Percentiles rank a stretch among this genome's conserved stretches.
phyloP scores from a whole-genome alignment of 352 stramenopile genomes.

The Pythium graminicola region DNA sequence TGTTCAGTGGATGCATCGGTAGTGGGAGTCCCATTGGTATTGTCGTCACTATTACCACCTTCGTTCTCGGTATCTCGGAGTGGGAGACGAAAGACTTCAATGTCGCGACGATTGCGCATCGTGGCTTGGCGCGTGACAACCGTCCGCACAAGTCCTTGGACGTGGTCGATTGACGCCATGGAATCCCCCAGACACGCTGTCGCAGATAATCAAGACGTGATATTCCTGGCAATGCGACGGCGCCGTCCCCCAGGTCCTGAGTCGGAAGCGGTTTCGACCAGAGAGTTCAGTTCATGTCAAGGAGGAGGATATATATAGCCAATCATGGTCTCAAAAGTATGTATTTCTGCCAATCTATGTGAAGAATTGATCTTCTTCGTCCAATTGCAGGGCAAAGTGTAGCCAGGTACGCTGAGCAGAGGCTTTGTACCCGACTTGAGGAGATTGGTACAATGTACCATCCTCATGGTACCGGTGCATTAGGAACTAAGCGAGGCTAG shows the following conservation, averaged over 20 bases:
- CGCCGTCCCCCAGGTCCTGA: too few relatives aligned
- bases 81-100: constrained; percentile 64
- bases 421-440: too few relatives aligned
- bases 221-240: neutral
- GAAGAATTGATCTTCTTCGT: neutral
- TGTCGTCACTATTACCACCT: constrained; percentile 26
- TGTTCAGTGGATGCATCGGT: neutral
- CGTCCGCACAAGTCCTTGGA: too few relatives aligned
- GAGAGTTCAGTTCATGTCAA: too few relatives aligned
- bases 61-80: constrained; percentile 65
- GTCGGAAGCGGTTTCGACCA: too few relatives aligned
- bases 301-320: constrained; percentile 6
- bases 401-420: too few relatives aligned
- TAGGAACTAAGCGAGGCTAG: neutral
- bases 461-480: neutral
- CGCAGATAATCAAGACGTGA: too few relatives aligned
- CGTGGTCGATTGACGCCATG: too few relatives aligned
- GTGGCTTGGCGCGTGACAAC: constrained; percentile 9
- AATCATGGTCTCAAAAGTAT: neutral
- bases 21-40: neutral
- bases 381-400: neutral
- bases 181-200: too few relatives aligned
- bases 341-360: constrained; percentile 1
- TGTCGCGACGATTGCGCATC: constrained; percentile 20
- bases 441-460: neutral